Evolutionary conservation across 208 protist species (phyloP).

Genomic region (Angomonas desouzai): DNA sequence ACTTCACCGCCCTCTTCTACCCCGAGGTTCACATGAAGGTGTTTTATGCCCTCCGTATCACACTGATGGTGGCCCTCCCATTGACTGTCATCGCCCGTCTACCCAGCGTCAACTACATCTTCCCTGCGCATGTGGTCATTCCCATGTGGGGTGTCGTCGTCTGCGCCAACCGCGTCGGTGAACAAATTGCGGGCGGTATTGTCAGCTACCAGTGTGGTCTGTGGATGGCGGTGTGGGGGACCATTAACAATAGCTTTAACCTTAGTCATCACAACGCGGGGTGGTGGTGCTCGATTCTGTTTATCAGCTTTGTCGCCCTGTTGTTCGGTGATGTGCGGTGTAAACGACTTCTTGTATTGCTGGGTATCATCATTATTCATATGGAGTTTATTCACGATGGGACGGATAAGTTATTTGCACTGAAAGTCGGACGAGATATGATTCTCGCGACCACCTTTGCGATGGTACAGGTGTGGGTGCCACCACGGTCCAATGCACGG

Average conservation of each 20-base stretch:
- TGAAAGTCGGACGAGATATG: conserved; percentile 38
- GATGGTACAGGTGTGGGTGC: conserved; percentile 36
- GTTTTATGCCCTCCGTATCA: conserved; percentile 51
- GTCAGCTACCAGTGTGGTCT: conserved; percentile 22
- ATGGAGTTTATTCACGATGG: conserved; percentile 5
- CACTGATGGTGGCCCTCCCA: conserved; percentile 38
- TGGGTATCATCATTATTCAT: conserved; percentile 19
- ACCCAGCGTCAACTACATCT: conserved; percentile 18
- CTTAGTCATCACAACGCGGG: conserved; percentile 5
- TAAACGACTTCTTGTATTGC: conserved; percentile 16
- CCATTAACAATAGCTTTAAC: conserved; percentile 13
- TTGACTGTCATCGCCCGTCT: conserved; percentile 32
- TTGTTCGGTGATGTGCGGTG: conserved; percentile 21
- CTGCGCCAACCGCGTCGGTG: conserved; percentile 36
- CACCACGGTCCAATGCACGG: conserved; percentile 22
- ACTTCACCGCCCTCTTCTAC: conserved; percentile 18
- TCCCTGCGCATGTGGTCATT: conserved; percentile 31
- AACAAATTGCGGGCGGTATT: conserved; percentile 32
- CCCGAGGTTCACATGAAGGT: conserved; percentile 36
- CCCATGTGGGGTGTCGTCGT: conserved; percentile 34
- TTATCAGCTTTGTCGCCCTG: conserved; percentile 18
- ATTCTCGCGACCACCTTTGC: conserved; percentile 35
- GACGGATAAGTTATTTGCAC: conserved; percentile 1
- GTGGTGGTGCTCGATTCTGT: conserved; percentile 30
- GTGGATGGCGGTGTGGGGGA: conserved; percentile 24